Evolutionary conservation across 352 stramenopile species (phyloP).

Genomic region (Pythium phragmitis): DNA sequence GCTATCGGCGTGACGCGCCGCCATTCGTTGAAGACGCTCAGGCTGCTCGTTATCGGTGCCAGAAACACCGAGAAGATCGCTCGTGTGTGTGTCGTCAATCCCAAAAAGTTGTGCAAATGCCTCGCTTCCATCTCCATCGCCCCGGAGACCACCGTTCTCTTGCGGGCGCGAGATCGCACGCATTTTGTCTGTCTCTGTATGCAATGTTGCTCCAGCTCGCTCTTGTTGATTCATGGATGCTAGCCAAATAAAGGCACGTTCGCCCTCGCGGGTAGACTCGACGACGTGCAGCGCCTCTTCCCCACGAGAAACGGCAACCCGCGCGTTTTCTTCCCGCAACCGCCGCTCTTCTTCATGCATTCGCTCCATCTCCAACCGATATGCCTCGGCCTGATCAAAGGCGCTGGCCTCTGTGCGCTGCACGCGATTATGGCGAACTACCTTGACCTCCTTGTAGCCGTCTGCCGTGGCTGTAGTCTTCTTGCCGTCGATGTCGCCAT

Average conservation of each 20-base stretch:
- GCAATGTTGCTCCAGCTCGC: conserved; percentile 16
- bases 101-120: conserved; percentile 50
- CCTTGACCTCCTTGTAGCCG: conserved; percentile 34
- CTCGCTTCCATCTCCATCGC: conserved; percentile 28
- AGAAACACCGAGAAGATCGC: conserved; percentile 4
- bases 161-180: background rate
- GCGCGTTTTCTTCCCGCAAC: conserved; percentile 35
- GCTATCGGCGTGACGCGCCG: conserved; percentile 2
- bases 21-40: conserved; percentile 9
- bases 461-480: background rate
- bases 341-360: conserved; percentile 37
- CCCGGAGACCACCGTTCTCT: background rate
- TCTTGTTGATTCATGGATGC: conserved; percentile 46
- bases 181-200: background rate
- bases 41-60: background rate
- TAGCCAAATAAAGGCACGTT: conserved; percentile 56
- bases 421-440: conserved; percentile 53
- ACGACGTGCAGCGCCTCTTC: conserved; percentile 34
- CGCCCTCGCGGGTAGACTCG: conserved; percentile 35
- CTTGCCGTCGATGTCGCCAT: background rate
- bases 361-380: conserved; percentile 40
- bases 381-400: conserved; percentile 41
- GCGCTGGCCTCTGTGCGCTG: conserved; percentile 36
- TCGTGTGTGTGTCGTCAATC: conserved; percentile 29
- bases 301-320: conserved; percentile 40